Evolutionary conservation across 2,329 filamentous ascomycete genomes (phyloP).

Genomic region (Chaetomiaceae sp.): DNA sequence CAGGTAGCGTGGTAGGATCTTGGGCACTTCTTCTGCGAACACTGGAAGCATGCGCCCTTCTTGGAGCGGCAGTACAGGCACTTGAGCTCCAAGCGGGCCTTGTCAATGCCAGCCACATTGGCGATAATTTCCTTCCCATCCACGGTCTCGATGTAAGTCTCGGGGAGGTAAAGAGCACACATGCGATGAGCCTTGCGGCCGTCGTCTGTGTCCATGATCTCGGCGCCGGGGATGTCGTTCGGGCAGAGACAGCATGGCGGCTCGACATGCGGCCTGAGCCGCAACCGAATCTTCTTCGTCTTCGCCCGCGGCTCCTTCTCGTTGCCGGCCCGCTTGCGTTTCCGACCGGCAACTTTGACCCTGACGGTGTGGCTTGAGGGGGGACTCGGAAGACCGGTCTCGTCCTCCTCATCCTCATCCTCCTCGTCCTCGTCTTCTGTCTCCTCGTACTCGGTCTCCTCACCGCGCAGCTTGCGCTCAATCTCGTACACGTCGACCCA

Average conservation of each 20-base stretch:
- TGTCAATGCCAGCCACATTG: constrained; percentile 76
- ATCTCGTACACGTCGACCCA: constrained; percentile 98
- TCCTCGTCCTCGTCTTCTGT: constrained; percentile 67
- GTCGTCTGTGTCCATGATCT: constrained; percentile 82
- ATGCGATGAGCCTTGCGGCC: constrained; percentile 81
- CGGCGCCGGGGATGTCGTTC: constrained; percentile 77
- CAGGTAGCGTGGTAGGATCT: constrained; percentile 94
- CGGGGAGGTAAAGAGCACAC: constrained; percentile 86
- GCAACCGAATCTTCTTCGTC: constrained; percentile 73
- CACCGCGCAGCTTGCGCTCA: constrained; percentile 86
- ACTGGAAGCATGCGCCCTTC: constrained; percentile 95
- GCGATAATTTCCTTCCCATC: constrained; percentile 69
- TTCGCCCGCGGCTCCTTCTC: constrained; percentile 48
- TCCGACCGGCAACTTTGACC: constrained; percentile 55
- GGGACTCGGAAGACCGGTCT: constrained; percentile 72
- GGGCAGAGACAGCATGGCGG: constrained; percentile 89
- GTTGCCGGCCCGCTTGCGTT: constrained; percentile 58
- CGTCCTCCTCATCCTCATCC: constrained; percentile 60
- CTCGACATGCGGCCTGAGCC: constrained; percentile 64
- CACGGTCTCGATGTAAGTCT: constrained; percentile 76
- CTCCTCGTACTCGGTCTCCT: constrained; percentile 79
- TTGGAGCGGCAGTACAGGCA: constrained; percentile 94
- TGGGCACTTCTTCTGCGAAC: constrained; percentile 89
- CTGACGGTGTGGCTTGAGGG: constrained; percentile 69
- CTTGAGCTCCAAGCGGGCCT: constrained; percentile 84